Evolutionary conservation across 2,329 filamentous ascomycete species (phyloP), one percentile per base, ranked within the genome.

Genomic region (Incumbomyces lentus): DNA sequence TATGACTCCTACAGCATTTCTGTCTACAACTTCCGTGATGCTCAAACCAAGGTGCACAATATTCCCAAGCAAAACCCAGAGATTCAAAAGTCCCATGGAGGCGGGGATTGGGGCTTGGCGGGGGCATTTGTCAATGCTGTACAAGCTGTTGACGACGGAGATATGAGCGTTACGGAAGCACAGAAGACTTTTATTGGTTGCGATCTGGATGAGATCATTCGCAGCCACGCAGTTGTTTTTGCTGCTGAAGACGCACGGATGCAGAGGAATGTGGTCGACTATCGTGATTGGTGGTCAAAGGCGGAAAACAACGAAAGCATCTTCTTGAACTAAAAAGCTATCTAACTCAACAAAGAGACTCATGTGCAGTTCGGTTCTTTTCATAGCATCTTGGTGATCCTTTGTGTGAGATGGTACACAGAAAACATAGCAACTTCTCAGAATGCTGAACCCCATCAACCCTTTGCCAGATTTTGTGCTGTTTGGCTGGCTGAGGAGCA

Each of bases 221-320:
- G 84, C 40, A 94, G 87, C 59, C 92, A 96, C 67, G 89, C 85
- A 1, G 77, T 92, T 66, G 90, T 95, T 0, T 98, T 95, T 69
- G 89, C 87, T 18, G 92, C 90, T 0, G 92, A 96, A 66, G 84
- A 94, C 58, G 87, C 90, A 4, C 76, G 90, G 58, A 71, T 69
- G 41, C 72, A 74, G 42, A 78, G 75, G 59, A 80, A 75, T 60
- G 81, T 92, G 6, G 67, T 96, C 3, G 74, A 83, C 55, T 95
- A 86, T 81, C 66, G 68, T 36, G 64, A 73, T 39, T 95, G 87
- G 86, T 95, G 87, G 41, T 4, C 41, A 33, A 16, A 44, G 16
- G 41, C 41, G 18, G 41, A 22, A 32, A 18, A n/a, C 41, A 44
- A 35, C 17, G 41, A 44, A 44, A 29, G 18, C 32, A 36, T 33